Evolutionary conservation across 345 rosid species (phyloP).

Genomic region (Salix exigua): DNA sequence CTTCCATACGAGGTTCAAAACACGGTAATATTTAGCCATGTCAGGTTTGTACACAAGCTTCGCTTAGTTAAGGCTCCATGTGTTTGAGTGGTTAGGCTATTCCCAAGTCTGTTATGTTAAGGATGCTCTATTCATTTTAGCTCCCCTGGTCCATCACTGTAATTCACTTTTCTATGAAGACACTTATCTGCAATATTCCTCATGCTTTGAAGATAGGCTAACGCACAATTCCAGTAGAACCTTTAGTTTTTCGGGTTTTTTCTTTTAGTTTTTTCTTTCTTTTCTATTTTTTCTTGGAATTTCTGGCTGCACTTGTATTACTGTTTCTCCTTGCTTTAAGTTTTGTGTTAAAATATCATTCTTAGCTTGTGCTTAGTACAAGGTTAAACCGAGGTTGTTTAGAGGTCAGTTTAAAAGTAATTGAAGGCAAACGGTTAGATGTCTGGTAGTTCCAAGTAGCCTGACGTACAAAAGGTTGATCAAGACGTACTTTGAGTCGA

Average conservation of each 20-base stretch:
- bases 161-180: background rate
- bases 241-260: background rate
- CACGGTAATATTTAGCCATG: background rate
- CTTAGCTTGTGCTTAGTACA: no score
- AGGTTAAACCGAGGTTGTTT: no score
- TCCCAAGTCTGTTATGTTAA: background rate
- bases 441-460: no score
- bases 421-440: no score
- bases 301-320: background rate
- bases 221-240: background rate
- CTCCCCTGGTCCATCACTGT: background rate
- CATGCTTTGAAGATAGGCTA: background rate
- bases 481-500: no score
- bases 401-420: no score
- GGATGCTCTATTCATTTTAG: background rate
- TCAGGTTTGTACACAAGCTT: background rate
- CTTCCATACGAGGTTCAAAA: background rate
- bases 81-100: background rate
- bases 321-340: background rate
- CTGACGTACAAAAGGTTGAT: no score
- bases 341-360: background rate
- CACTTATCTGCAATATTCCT: background rate
- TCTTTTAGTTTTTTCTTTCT: background rate
- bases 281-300: background rate
- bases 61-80: background rate